phyloP scores from a whole-genome alignment of 208 protist genomes.

The Naegleria lovaniensis region DNA sequence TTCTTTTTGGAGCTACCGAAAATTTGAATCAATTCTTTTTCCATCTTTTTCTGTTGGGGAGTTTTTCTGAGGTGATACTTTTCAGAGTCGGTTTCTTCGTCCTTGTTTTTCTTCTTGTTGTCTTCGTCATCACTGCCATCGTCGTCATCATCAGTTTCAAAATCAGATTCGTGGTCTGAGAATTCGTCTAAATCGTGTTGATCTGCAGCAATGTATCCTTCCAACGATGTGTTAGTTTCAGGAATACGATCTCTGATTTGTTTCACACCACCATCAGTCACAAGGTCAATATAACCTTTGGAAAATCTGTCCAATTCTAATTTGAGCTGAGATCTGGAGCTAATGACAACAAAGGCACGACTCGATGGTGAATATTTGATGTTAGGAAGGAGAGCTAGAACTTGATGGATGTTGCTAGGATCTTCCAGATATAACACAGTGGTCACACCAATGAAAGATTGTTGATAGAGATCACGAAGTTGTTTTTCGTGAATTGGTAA shows the following conservation, averaged over 20 bases:
- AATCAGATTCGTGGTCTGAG: slow-evolving; percentile 17
- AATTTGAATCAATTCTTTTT: not conserved
- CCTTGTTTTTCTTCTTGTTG: not conserved
- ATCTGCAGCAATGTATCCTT: not conserved
- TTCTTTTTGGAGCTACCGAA: not conserved
- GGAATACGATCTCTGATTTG: not conserved
- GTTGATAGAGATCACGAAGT: not conserved
- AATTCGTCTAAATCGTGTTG: not conserved
- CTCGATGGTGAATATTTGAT: not conserved
- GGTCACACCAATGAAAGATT: not conserved
- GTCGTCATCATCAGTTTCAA: not conserved
- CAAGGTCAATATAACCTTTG: not conserved
- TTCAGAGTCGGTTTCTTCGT: not conserved
- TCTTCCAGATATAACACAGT: not conserved
- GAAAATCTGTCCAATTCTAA: not conserved
- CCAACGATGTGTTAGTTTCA: not conserved
- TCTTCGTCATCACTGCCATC: not conserved
- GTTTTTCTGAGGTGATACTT: not conserved
- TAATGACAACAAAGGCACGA: not conserved
- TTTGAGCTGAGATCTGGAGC: not conserved
- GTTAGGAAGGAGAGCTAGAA: not conserved
- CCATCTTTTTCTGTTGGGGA: not conserved
- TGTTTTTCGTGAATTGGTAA: not conserved
- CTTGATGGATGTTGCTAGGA: not conserved
- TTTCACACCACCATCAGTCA: not conserved